Base-by-base conservation (phyloP, 1,284 basidiomycete genomes). In the Pterulicium gracile region DNA sequence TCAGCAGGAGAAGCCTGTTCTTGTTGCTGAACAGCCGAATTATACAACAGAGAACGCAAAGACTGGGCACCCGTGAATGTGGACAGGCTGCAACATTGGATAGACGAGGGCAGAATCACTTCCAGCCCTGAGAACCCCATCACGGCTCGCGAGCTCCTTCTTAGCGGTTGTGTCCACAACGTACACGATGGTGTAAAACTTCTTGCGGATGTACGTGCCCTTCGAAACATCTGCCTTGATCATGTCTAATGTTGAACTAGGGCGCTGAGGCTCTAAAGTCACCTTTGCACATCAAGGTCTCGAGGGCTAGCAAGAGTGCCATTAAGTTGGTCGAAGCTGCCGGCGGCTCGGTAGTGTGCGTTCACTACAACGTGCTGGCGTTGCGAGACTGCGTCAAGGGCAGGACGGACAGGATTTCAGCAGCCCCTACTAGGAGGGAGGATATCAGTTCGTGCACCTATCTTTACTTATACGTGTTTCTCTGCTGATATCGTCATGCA, bases 161-260 rank as follows among this genome's bases (percentile, higher is more conserved):
- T 82, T 49, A 91, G 88, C 51, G 87, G 92, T 4, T 91, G 92
- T 57, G 70, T 98, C 14, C 92, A 97, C 63, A 76, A 89, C 46
- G 81, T 85, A 13, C 82, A 88, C 54, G 85, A 92, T 49, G 95
- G 95, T 4, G 78, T 98, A 48, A 98, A 98, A 66, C 68, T 98
- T 21, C 69, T 98, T 46, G 92, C 88, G 51, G 80, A 86, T 56
- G 86, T 89, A 52, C 51, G 81, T 68, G 43, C 21, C 15, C 35
- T 43, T 3, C 43, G 47, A 42, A 2, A 41, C 47, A 23, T 5
- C 15, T 39, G 42, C 32, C 19, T 48, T 40, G 52, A 46, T 40
- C 41, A 54, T 41, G 12, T 19, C 35, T 42, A 24, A 50, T 43
- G 14, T 20, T 47, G 1, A 24, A 44, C 1, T 54, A 91, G 78